These are phyloP conservation scores for Phytophthora podocarpi DNA, from an alignment of 352 stramenopile genomes.

Conservation along the genomic window DNA sequence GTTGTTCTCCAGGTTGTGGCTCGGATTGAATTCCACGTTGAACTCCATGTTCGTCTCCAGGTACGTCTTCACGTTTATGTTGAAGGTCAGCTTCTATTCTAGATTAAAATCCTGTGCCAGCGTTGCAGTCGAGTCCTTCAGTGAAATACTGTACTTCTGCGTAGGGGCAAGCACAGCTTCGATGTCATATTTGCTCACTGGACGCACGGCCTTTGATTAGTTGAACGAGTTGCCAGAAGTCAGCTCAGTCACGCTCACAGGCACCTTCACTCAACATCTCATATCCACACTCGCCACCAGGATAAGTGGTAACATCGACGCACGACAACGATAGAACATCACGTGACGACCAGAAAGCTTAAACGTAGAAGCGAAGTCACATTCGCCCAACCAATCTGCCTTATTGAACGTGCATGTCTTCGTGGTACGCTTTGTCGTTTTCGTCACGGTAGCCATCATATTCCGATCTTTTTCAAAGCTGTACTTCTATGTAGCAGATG, in stretches of 20 bases:
- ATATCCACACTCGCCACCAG: background rate
- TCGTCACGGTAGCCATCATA: background rate
- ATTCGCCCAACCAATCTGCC: background rate
- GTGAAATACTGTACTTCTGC: background rate
- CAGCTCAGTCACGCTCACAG: background rate
- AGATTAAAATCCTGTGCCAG: background rate
- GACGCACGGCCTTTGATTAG: background rate
- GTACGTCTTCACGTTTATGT: no score
- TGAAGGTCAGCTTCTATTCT: background rate
- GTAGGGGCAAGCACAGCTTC: background rate
- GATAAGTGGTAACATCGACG: background rate
- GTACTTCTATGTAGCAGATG: background rate
- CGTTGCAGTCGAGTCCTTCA: no score
- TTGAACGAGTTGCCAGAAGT: background rate
- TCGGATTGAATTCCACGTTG: background rate
- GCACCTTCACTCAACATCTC: background rate
- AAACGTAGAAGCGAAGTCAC: background rate
- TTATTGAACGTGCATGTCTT: background rate
- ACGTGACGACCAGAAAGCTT: background rate
- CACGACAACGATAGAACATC: background rate
- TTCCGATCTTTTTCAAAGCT: background rate
- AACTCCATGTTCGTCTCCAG: background rate
- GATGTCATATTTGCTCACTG: background rate
- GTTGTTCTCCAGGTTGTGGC: background rate
- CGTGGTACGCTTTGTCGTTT: no score